Conservation (phyloP, 2,329 filamentous ascomycete species). For the Bipolaris bicolor region DNA sequence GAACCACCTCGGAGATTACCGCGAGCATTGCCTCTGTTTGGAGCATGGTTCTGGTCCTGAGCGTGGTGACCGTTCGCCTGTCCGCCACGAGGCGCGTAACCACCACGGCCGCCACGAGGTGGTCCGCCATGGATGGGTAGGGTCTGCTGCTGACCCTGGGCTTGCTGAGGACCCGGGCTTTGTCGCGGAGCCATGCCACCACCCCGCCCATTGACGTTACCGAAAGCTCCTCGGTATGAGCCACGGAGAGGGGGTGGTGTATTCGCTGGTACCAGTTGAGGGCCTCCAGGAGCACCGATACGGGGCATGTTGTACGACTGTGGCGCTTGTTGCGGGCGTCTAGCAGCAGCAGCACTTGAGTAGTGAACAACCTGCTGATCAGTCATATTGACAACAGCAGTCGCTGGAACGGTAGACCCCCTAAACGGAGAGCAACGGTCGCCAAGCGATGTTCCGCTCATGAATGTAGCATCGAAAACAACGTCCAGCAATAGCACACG, state of each 20-base stretch:
- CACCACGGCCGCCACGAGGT: conserved; percentile 49
- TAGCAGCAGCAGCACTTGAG: conserved; percentile 64
- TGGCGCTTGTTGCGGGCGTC: conserved; percentile 55
- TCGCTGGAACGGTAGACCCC: conserved; percentile 86
- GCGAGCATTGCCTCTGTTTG: conserved; percentile 34
- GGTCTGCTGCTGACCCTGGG: conserved; percentile 41
- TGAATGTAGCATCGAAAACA: conserved; percentile 92
- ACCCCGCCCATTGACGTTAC: conserved; percentile 54
- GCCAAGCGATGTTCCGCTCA: conserved; percentile 92
- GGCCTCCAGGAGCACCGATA: conserved; percentile 63
- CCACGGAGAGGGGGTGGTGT: conserved; percentile 64
- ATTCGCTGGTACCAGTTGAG: conserved; percentile 65
- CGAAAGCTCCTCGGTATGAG: conserved; percentile 64
- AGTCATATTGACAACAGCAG: conserved; percentile 87
- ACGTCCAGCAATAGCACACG: conserved; percentile 85
- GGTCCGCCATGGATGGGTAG: conserved; percentile 50
- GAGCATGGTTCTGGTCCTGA: conserved; percentile 32
- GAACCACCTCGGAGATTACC: conserved; percentile 37
- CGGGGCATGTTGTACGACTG: conserved; percentile 60
- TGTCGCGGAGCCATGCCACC: conserved; percentile 45
- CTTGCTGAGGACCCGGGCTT: conserved; percentile 33
- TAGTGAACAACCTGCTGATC: conserved; percentile 78
- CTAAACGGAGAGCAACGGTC: conserved; percentile 92
- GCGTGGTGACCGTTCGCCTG: conserved; percentile 35
- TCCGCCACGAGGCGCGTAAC: conserved; percentile 43